Evolutionary conservation across 1,139 yeast species (phyloP).

Genomic region (Yamadazyma epiphylla): DNA sequence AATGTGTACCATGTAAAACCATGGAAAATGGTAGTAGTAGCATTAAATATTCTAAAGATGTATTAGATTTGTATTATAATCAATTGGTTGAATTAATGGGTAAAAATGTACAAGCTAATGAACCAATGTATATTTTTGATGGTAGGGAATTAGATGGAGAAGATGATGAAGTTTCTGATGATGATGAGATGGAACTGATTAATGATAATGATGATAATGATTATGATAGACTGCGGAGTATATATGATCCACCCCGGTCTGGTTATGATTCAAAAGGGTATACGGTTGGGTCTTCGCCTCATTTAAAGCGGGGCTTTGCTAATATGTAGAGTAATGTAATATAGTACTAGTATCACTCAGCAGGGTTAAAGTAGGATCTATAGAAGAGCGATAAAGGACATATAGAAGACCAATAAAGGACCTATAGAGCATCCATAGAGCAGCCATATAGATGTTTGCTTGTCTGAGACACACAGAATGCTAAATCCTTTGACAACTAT

Average conservation of each 20-base stretch:
- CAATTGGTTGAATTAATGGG: conserved; percentile 67
- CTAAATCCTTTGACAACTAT: too few species aligned
- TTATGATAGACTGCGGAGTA: conserved; percentile 8
- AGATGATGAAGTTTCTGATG: conserved; percentile 3
- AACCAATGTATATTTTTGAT: conserved; percentile 10
- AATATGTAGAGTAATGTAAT: too few species aligned
- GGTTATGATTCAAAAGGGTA: conserved; percentile 17
- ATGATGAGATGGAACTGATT: conserved; percentile 7
- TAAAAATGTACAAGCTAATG: conserved; percentile 18
- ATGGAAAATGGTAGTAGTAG: conserved; percentile 21
- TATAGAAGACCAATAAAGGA: too few species aligned
- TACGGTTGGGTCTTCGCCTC: conserved; percentile 33
- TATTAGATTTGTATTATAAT: conserved; percentile 55
- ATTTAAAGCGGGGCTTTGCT: conserved; percentile 27
- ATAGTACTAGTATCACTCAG: too few species aligned
- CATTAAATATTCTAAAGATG: conserved; percentile 38
- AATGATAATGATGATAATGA: conserved; percentile 11
- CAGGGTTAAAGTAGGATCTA: too few species aligned
- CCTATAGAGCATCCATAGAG: too few species aligned
- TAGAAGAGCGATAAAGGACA: too few species aligned
- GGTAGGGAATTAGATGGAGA: conserved; percentile 5
- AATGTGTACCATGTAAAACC: conserved; percentile 39
- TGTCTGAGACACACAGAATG: too few species aligned
- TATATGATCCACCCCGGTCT: conserved; percentile 1
- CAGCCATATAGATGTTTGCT: too few species aligned